Evolutionary conservation across 2,329 filamentous ascomycete species (phyloP).

Genomic region (Botrytis paeoniae): DNA sequence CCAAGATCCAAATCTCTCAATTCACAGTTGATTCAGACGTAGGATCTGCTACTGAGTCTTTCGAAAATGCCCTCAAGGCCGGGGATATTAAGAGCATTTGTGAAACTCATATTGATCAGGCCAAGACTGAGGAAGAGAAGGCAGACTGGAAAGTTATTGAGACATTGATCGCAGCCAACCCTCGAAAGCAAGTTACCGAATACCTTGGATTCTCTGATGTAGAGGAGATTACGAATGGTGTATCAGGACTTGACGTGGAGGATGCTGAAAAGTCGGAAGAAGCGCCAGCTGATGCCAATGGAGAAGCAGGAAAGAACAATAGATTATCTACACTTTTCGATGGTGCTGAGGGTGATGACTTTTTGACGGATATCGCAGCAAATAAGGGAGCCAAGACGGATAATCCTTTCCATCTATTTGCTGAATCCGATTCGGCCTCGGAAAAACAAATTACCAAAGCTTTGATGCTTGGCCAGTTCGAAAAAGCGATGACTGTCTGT

Average conservation of each 20-base stretch:
- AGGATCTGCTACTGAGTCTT: conserved; percentile 78
- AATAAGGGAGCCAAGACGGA: conserved; percentile 92
- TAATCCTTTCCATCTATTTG: conserved; percentile 88
- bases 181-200: conserved; percentile 80
- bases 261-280: conserved; percentile 42
- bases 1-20: conserved; percentile 79
- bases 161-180: conserved; percentile 79
- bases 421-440: conserved; percentile 75
- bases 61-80: conserved; percentile 75
- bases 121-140: conserved; percentile 85
- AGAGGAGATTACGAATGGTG: conserved; percentile 51
- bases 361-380: conserved; percentile 78
- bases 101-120: conserved; percentile 69
- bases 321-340: conserved; percentile 80
- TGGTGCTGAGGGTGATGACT: conserved; percentile 72
- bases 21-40: conserved; percentile 86
- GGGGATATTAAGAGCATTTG: conserved; percentile 79
- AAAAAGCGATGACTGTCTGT: conserved; percentile 84
- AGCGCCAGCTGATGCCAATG: conserved; percentile 49
- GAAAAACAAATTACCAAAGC: conserved; percentile 86
- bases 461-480: conserved; percentile 85
- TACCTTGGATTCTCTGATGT: conserved; percentile 75
- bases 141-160: conserved; percentile 95
- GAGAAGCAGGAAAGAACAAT: conserved; percentile 52
- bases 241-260: conserved; percentile 40